A percentile compares a stretch with the other conserved stretches of the same genome.
Evolutionary conservation across 371 early-diverging fungal genomes (phyloP).

Genomic region (Lichtheimia ornata): DNA sequence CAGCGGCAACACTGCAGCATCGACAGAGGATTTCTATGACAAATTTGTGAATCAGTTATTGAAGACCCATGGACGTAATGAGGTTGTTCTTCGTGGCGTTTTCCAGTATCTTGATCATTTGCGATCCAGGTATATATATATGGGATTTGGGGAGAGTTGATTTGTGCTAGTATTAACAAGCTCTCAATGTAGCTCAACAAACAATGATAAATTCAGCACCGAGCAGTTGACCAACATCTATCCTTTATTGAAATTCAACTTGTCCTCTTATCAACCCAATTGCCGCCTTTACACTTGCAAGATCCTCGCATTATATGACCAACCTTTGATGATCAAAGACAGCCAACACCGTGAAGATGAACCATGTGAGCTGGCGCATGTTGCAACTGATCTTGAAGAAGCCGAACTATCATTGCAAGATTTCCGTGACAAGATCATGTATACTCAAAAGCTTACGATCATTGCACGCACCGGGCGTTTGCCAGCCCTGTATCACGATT

Average conservation of each 20-base stretch:
- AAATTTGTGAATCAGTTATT: slow-evolving; percentile 45
- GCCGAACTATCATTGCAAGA: slow-evolving; percentile 59
- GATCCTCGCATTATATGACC: slow-evolving; percentile 70
- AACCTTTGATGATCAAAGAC: slow-evolving; percentile 53
- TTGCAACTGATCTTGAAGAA: slow-evolving; percentile 66
- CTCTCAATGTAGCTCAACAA: slow-evolving; percentile 24
- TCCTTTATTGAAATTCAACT: slow-evolving; percentile 57
- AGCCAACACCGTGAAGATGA: slow-evolving; percentile 37
- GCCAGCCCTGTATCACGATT: slow-evolving; percentile 66
- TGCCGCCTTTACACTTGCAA: slow-evolving; percentile 73
- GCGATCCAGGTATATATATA: slow-evolving; percentile 44
- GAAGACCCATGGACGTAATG: slow-evolving; percentile 50
- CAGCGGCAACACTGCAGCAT: background rate
- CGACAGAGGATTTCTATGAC: slow-evolving; percentile 14
- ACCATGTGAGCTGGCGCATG: slow-evolving; percentile 45
- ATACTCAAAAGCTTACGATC: slow-evolving; percentile 67
- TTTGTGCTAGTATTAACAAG: background rate
- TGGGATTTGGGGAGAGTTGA: too few species aligned
- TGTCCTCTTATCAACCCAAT: slow-evolving; percentile 58
- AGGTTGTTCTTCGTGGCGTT: slow-evolving; percentile 58
- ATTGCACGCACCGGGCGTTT: slow-evolving; percentile 57
- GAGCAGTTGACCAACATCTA: slow-evolving; percentile 48
- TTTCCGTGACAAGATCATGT: slow-evolving; percentile 80
- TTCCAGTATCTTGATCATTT: slow-evolving; percentile 54
- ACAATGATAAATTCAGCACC: slow-evolving; percentile 34